Evolutionary conservation across 805 yeast species (phyloP), one percentile per base, ranked within the genome.

Genomic region (Candida pini): DNA sequence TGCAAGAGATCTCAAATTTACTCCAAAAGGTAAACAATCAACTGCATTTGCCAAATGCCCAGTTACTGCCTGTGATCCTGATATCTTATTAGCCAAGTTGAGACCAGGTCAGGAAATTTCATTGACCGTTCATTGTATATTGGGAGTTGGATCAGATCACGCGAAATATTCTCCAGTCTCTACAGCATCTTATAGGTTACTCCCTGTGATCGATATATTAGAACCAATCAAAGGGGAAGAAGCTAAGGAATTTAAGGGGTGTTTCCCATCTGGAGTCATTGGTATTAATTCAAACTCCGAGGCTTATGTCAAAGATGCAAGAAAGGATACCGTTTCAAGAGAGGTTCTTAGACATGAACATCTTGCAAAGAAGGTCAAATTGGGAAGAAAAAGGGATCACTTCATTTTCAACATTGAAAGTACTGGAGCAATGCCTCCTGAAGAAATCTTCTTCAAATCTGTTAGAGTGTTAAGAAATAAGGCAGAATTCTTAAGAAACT

Each of bases 111-210:
- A 92, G 65, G 97, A 92, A 63, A 89, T 92, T 44, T 75, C 90
- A 18, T 69, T 92, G 45, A 72, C 88, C 54, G 95, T 83, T 38
- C 96, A 88, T 63, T 92, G 97, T 58, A 69, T 89, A 20, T 69
- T 90, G 43, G 98, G 98, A 39, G 64, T 85, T 46, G 98, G 97
- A 34, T 63, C 87, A 27, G 98, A 92, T 60, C 98, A 92, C 62
- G 97, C 98, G 40, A 92, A 92, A 62, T 92, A 86, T 58, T 87
- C 97, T 6, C 98, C 98, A 5, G 98, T 92, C 9, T 76, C 95
- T 13, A 92, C 98, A 10, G 97, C 98, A 3, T 85, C 96, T 10
- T 92, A 92, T 64, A 75, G 98, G 63, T 69, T 92, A 54, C 62
- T 92, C 66, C 98, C 98, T 12, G 81, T 76, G 18, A 89, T 89